Evolutionary conservation across 2,329 filamentous ascomycete genomes (phyloP), one percentile per base, ranked within the genome.

Genomic region (Ceratocystis variospora): DNA sequence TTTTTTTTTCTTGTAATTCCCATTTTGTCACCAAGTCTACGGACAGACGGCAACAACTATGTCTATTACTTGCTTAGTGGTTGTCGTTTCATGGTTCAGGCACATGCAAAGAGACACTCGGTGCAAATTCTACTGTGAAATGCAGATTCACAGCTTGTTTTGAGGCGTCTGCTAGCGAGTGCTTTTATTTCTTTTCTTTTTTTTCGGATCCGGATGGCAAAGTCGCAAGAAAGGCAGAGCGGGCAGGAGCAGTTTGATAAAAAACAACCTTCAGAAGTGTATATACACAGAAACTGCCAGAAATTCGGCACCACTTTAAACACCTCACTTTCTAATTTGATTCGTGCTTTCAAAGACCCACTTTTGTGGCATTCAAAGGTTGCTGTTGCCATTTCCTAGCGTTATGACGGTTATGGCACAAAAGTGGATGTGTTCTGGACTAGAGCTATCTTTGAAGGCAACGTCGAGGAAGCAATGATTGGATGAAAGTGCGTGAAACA

Each of bases 401-500:
- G 31, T n/a, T 19, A 59, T 59, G 55, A 33, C 55, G 55, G 55
- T 53, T 12, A 53, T 53, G 22, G 48, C 48, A 53, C 48, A 59
- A 59, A 59, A 37, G 31, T 59, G 55, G 55, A 12, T 59, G 48
- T 17, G 17, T 15, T 8, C 7, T 31, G 7, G 55, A 59, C 55
- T 31, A 37, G 55, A 31, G 55, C 33, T 37, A 37, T 37, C 12
- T 28, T 31, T 59, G 55, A 33, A 33, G 55, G 55, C 55, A 59
- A 59, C 5, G 55, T 31, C 25, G 8, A 59, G 55, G 48, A 50
- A 22, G 19, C 12, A 53, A 19, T 53, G 48, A 53, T 53, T 25
- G 48, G 48, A 53, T 53, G 31, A 59, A 59, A 37, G 31, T 59
- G 55, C 28, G 55, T 33, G 55, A 59, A 59, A 59, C 55, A 59